phyloP scores from a whole-genome alignment of 495 filamentous ascomycete species.

The Xylaria sp. region DNA sequence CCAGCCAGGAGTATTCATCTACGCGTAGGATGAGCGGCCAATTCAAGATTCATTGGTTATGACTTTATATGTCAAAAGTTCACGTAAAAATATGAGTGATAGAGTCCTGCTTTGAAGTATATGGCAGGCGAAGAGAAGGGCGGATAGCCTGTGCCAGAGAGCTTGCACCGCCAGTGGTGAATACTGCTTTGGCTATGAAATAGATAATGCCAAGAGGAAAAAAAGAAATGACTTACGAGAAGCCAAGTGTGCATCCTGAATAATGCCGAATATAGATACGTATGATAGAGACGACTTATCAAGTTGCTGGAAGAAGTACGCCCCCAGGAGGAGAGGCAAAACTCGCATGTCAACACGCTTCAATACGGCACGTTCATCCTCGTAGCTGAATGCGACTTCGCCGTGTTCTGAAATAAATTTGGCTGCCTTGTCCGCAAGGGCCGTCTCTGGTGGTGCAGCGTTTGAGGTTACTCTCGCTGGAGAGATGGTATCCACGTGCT shows the following conservation, averaged over 20 bases:
- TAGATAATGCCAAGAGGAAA: not conserved
- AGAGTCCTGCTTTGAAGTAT: not conserved
- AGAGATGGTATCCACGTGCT: constrained; percentile 39
- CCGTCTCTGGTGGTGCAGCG: constrained; percentile 16
- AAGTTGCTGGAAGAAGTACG: constrained; percentile 62
- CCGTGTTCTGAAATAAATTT: constrained; percentile 50
- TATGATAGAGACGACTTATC: constrained; percentile 61
- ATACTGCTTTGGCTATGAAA: too few relatives aligned
- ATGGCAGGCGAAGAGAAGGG: too few relatives aligned
- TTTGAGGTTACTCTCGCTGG: constrained; percentile 33
- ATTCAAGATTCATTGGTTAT: not conserved
- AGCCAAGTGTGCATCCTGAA: constrained; percentile 54
- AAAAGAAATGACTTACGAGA: constrained; percentile 32
- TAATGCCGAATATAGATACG: constrained; percentile 62
- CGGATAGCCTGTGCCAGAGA: not conserved
- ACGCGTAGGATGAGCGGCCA: not conserved
- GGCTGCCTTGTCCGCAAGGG: constrained; percentile 47
- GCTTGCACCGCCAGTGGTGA: too few relatives aligned
- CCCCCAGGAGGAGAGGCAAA: constrained; percentile 56
- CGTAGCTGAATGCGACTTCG: constrained; percentile 45
- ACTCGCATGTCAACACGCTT: constrained; percentile 56
- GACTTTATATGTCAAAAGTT: not conserved
- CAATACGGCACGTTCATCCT: constrained; percentile 48
- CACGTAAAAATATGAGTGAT: not conserved
- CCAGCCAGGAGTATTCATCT: constrained; percentile 56